Base-by-base conservation (phyloP, 371 early-diverging fungal genomes). In the Funneliformis caledonium region DNA sequence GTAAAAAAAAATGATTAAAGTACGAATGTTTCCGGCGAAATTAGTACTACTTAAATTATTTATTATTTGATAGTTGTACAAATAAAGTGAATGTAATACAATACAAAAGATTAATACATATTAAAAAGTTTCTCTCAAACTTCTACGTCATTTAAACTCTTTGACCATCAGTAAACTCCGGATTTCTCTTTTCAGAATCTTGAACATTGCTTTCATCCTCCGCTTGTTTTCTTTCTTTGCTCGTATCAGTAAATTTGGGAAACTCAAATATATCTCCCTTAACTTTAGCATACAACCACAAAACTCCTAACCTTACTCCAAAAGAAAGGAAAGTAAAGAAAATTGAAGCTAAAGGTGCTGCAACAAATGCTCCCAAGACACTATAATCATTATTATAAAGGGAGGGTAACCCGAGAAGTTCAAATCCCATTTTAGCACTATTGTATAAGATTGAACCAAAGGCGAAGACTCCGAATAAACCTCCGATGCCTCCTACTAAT, bases 351-450 rank as follows among this genome's bases (percentile, higher is more conserved):
- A 80, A 16, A 16, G 81, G 81, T 14, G 75, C 74, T 31, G 64
- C 72, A 62, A 80, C 16, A 74, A 80, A 80, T 33, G 81, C 81
- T n/a, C 81, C 72, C 1, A 80, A 59, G 8, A 80, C 81, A 31
- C 61, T 60, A 61, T 74, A 80, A 72, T 74, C 81, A 48, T 19
- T 22, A 16, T 7, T 50, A 62, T 80, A 80, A 33, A 80, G 52
- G 26, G 22, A n/a, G 8, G 81, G 75, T 16, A 80, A 43, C 0
- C 37, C n/a, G 7, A 72, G 14, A 10, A 80, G n/a, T 19, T 60
- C 14, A 11, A 43, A 14, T 37, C 80, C 80, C 6, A 64, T 64
- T 11, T 48, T 48, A 14, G 65, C 72, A 43, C 62, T 64, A 50
- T 61, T 47, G 33, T 52, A 80, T 26, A 45, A 72, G 47, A 74